These are phyloP conservation scores for Nannochloris sp. DNA, from an alignment of 139 green algal genomes.

Conservation along the genomic window DNA sequence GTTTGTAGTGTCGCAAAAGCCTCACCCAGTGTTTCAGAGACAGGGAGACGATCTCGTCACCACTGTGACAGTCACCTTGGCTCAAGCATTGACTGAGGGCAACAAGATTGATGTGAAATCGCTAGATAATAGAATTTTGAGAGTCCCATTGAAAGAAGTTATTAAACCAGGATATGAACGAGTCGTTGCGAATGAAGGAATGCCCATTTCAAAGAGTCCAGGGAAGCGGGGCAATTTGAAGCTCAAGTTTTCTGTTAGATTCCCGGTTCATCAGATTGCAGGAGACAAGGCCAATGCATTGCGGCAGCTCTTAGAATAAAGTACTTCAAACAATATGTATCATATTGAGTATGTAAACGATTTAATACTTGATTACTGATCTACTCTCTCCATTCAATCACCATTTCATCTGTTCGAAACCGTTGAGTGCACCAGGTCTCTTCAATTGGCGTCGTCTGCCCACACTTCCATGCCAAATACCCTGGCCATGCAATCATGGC, in stretches of 20 bases:
- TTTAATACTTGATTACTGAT: not conserved
- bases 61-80: constrained; percentile 17
- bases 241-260: constrained; percentile 59
- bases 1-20: constrained; percentile 77
- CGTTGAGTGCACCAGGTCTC: constrained; percentile 74
- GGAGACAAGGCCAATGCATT: constrained; percentile 7
- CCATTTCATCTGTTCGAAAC: constrained; percentile 78
- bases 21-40: constrained; percentile 62
- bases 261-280: constrained; percentile 33
- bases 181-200: constrained; percentile 46
- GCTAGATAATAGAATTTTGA: constrained; percentile 47
- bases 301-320: constrained; percentile 14
- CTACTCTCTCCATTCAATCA: constrained; percentile 58
- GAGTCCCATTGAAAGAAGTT: constrained; percentile 33
- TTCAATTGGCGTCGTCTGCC: constrained; percentile 36
- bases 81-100: constrained; percentile 18
- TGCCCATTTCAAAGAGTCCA: constrained; percentile 59
- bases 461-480: constrained; percentile 54
- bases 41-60: constrained; percentile 75
- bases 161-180: constrained; percentile 20
- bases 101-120: constrained; percentile 36
- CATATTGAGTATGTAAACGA: not conserved
- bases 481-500: constrained; percentile 93
- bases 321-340: not conserved
- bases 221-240: constrained; percentile 56